Evolutionary conservation across 2,329 filamentous ascomycete genomes (phyloP).

Genomic region (Fusarium oligoseptatum): DNA sequence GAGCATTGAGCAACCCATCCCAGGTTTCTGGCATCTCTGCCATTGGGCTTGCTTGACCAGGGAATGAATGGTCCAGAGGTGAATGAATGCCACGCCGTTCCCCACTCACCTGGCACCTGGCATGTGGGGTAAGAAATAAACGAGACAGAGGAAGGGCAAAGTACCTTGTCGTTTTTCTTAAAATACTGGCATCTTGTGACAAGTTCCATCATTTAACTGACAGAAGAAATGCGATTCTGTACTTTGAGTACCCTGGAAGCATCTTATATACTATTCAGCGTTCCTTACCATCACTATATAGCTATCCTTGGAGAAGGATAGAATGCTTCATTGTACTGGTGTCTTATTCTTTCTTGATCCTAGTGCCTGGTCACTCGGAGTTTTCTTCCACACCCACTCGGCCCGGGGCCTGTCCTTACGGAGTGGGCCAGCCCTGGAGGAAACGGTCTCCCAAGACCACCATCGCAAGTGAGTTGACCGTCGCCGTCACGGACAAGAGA

Average conservation of each 20-base stretch:
- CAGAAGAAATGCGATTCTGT: neutral
- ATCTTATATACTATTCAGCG: neutral
- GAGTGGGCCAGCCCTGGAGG: slow-evolving; percentile 19
- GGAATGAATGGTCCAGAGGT: slow-evolving; percentile 6
- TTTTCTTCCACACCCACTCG: slow-evolving; percentile 37
- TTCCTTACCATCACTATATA: neutral
- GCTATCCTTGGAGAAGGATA: neutral
- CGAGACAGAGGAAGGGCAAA: neutral
- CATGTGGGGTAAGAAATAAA: neutral
- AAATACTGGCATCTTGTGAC: neutral
- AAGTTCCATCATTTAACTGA: neutral
- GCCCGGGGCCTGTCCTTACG: slow-evolving; percentile 9
- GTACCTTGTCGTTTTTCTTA: neutral
- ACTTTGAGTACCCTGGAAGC: neutral
- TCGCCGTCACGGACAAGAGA: neutral
- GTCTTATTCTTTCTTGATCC: neutral
- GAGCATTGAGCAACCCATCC: slow-evolving; percentile 14
- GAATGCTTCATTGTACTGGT: neutral
- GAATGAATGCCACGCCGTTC: slow-evolving; percentile 5
- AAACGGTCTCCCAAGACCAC: neutral
- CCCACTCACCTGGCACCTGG: slow-evolving; percentile 21
- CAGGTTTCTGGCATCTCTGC: slow-evolving; percentile 32
- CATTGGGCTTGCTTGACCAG: slow-evolving; percentile 2
- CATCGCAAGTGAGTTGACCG: neutral
- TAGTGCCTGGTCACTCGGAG: slow-evolving; percentile 32